Base-by-base conservation (phyloP, 2,329 filamentous ascomycete genomes). In the Phyllosticta ampelicida region DNA sequence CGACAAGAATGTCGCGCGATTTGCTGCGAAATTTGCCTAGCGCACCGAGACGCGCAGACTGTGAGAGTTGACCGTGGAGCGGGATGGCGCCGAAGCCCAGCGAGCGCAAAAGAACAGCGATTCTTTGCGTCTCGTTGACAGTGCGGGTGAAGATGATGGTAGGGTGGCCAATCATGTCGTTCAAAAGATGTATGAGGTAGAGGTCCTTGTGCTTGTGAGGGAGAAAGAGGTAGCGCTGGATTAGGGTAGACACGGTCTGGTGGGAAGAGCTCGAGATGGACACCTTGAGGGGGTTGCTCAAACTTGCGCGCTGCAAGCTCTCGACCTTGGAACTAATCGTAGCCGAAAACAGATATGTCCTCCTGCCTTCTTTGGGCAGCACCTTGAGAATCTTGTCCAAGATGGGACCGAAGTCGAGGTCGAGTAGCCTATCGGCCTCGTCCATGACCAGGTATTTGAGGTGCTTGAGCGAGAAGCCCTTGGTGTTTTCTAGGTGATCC, bases 321-420 rank as follows among this genome's bases (percentile, higher is more conserved):
- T 97, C 94, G 60, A 99, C 87, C 71, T 96, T 96, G 61, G 86
- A 90, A 65, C 85, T 90, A 81, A 97, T 92, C 11, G 94, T 99
- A 1, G 94, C 92, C 3, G 87, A 94, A 78, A 96, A 97, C 49
- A 99, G 85, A 68, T 86, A 94, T 0, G 94, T 97, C 48, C 85
- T 75, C 50, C 83, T 81, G 19, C 67, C 69, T 23, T 73, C 71
- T 48, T 68, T 64, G 0, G 90, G 91, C 4, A 96, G 77, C 23
- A 95, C 89, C 72, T 94, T 92, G 55, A 97, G 81, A 57, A 96
- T 90, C 74, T 95, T 96, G 73, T 96, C 90, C 44, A 97, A 83
- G 20, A 91, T 87, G 1, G 90, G 89, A 0, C 91, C 91, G 65
- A 97, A 97, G 71, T 96, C 91, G 70, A 96, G 85, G 68, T 99